Conservation (phyloP, 2,329 filamentous ascomycete genomes). For the Volutella citrinella region DNA sequence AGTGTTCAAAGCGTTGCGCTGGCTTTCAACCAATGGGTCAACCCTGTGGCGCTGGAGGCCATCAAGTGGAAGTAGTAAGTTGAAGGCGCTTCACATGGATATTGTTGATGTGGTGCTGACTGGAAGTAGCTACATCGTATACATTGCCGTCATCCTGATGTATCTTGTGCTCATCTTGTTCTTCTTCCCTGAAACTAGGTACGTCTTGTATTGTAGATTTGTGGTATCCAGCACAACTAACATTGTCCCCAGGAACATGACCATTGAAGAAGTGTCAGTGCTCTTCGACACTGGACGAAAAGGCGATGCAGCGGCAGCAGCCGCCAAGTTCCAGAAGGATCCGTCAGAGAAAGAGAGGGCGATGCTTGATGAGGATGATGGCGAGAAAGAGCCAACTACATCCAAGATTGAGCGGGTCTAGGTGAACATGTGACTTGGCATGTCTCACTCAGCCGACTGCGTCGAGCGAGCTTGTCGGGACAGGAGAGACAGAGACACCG, state of each 20-base stretch:
- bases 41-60: conserved; percentile 19
- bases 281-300: conserved; percentile 16
- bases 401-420: conserved; percentile 10
- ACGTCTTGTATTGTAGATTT: not conserved
- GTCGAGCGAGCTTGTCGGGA: too few species aligned
- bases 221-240: not conserved
- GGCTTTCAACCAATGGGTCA: conserved; percentile 22
- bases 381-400: conserved; percentile 3
- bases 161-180: conserved; percentile 18
- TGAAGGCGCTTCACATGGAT: not conserved
- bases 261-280: conserved; percentile 16
- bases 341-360: conserved; percentile 5
- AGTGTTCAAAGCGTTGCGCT: conserved; percentile 15
- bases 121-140: conserved; percentile 14
- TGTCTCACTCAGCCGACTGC: too few species aligned
- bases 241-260: conserved; percentile 9
- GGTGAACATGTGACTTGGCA: too few species aligned
- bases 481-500: too few species aligned
- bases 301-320: conserved; percentile 6
- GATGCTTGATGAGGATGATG: conserved; percentile 8
- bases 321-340: conserved; percentile 5
- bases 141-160: conserved; percentile 17
- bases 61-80: conserved; percentile 21
- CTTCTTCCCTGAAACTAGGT: conserved; percentile 22
- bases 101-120: not conserved